phyloP scores from a whole-genome alignment of 208 protist genomes.

The Leishmania major region DNA sequence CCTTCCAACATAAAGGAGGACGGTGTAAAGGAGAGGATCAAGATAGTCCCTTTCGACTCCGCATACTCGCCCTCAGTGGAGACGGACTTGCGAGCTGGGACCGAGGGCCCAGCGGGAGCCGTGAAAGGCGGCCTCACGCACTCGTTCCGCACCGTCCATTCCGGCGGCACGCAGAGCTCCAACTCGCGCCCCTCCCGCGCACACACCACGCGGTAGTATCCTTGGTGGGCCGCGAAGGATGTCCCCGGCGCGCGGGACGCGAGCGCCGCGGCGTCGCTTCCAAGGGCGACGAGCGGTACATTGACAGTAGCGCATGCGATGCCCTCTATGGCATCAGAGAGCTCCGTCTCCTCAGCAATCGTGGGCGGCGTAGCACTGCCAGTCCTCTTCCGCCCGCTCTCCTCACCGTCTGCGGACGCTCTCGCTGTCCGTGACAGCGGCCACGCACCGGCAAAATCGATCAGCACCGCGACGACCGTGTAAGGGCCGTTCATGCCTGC shows the following conservation, averaged over 20 bases:
- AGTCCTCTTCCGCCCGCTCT: background rate
- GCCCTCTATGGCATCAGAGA: constrained; percentile 5
- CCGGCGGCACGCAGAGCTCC: constrained; percentile 28
- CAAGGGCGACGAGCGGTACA: constrained; percentile 2
- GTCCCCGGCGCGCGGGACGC: constrained; percentile 12
- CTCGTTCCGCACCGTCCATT: constrained; percentile 14
- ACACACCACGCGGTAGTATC: constrained; percentile 29
- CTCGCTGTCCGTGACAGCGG: background rate
- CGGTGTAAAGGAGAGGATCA: constrained; percentile 17
- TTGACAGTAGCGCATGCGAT: constrained; percentile 7
- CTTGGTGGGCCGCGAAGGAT: constrained; percentile 17
- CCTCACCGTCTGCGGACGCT: background rate
- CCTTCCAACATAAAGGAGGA: constrained; percentile 12
- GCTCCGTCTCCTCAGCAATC: background rate
- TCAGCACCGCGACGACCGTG: constrained; percentile 19
- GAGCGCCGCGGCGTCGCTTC: background rate
- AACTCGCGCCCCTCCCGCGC: constrained; percentile 21
- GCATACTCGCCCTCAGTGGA: background rate
- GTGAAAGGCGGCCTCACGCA: background rate
- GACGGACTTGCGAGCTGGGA: background rate
- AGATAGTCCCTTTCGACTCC: background rate
- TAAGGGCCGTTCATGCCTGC: constrained; percentile 31
- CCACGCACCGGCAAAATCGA: constrained; percentile 5
- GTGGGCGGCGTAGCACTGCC: background rate
- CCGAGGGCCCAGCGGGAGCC: background rate